A percentile compares a stretch with the other conserved stretches of the same genome.
Evolutionary conservation across 2,329 filamentous ascomycete species (phyloP).

Genomic region (Apiospora marii): DNA sequence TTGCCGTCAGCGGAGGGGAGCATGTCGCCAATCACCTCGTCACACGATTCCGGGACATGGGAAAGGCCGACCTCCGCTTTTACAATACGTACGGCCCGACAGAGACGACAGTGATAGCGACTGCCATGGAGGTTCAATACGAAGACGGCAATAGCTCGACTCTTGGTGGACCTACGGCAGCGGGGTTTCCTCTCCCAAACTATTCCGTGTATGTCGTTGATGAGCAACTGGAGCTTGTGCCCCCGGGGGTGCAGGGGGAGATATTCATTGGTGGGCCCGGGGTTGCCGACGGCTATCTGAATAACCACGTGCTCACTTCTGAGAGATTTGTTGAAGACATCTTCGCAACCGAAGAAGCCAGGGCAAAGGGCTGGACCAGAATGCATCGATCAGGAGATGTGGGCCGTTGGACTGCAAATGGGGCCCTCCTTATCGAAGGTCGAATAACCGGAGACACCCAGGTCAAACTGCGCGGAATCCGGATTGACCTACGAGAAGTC

Average conservation of each 20-base stretch:
- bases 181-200: not conserved
- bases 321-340: not conserved
- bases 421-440: constrained; percentile 48
- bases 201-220: not conserved
- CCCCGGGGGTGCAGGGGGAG: not conserved
- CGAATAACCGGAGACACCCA: constrained; percentile 49
- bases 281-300: not conserved
- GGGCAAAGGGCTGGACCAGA: not conserved
- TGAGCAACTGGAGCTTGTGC: not conserved
- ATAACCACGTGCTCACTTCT: not conserved
- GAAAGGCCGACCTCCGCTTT: constrained; percentile 30
- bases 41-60: too few species aligned
- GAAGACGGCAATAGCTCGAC: not conserved
- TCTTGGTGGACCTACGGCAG: not conserved
- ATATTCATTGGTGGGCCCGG: not conserved
- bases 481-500: constrained; percentile 48
- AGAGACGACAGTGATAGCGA: constrained; percentile 32
- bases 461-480: constrained; percentile 38
- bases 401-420: constrained; percentile 45
- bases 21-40: too few species aligned
- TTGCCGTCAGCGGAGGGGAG: not conserved
- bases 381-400: constrained; percentile 49
- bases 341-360: not conserved
- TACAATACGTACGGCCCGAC: constrained; percentile 43
- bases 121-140: constrained; percentile 21